Evolutionary conservation across 768 basidiomycete genomes (phyloP).

Genomic region (Butyriboletus loyo): DNA sequence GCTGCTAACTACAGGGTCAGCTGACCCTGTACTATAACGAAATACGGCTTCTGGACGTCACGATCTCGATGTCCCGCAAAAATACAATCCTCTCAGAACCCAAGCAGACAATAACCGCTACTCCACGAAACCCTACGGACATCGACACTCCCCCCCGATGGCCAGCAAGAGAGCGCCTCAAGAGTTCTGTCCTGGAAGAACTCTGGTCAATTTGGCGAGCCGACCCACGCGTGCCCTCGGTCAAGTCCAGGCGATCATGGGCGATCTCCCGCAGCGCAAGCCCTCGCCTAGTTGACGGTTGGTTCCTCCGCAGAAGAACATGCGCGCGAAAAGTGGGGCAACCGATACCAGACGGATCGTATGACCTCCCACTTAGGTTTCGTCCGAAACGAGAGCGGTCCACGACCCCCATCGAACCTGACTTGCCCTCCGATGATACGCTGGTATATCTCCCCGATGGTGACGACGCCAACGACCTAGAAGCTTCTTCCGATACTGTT

Average conservation of each 20-base stretch:
- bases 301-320: slow-evolving; percentile 27
- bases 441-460: slow-evolving; percentile 10
- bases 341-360: slow-evolving; percentile 16
- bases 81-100: background rate
- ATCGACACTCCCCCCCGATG: slow-evolving; percentile 1
- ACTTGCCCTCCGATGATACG: slow-evolving; percentile 26
- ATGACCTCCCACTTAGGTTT: slow-evolving; percentile 18
- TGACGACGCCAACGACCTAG: slow-evolving; percentile 6
- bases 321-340: slow-evolving; percentile 24
- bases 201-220: slow-evolving; percentile 31
- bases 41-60: background rate
- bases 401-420: background rate
- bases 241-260: slow-evolving; percentile 28
- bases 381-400: slow-evolving; percentile 14
- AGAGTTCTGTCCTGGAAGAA: slow-evolving; percentile 14
- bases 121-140: background rate
- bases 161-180: slow-evolving; percentile 10
- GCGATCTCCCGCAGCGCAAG: slow-evolving; percentile 20
- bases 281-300: slow-evolving; percentile 19
- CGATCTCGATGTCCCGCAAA: slow-evolving; percentile 12
- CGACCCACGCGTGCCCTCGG: slow-evolving; percentile 28
- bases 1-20: slow-evolving; percentile 5
- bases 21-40: slow-evolving; percentile 1
- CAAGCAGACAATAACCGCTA: background rate
- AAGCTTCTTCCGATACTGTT: slow-evolving; percentile 23